These are phyloP conservation scores for Vaccinium vitisidaea DNA, from an alignment of 148 eudicot species.

Conservation along the genomic window DNA sequence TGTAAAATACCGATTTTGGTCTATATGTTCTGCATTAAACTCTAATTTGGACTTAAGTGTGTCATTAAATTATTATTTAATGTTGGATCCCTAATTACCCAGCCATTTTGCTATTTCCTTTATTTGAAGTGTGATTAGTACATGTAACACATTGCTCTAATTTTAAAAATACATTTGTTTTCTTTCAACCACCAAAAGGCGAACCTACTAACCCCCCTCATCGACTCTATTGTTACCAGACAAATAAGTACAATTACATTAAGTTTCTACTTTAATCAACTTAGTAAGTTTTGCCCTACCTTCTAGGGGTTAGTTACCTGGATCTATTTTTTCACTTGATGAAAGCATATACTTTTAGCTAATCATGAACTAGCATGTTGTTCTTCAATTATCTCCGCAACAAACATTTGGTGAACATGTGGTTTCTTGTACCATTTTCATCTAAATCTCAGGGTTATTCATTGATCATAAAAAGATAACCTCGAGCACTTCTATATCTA, in stretches of 20 bases:
- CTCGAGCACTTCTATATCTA: not conserved
- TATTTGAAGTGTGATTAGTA: no score
- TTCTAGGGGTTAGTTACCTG: not conserved
- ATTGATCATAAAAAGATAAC: not conserved
- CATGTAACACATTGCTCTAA: no score
- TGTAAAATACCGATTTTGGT: no score
- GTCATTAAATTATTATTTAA: no score
- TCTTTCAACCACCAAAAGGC: not conserved
- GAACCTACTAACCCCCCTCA: not conserved
- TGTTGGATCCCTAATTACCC: no score
- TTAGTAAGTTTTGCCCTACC: not conserved
- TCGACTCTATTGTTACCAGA: not conserved
- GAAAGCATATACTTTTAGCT: not conserved
- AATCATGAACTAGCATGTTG: not conserved
- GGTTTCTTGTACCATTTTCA: not conserved
- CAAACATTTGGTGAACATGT: no score
- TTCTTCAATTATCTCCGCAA: not conserved
- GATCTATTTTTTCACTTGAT: not conserved
- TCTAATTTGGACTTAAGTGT: no score
- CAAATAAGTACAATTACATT: not conserved
- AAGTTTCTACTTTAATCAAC: not conserved
- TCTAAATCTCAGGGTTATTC: not conserved
- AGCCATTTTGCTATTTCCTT: no score
- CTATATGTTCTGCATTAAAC: no score
- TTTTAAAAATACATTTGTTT: no score